These are phyloP conservation scores for Fusarium musae DNA, from an alignment of 2,329 filamentous ascomycete genomes.

Conservation along the genomic window DNA sequence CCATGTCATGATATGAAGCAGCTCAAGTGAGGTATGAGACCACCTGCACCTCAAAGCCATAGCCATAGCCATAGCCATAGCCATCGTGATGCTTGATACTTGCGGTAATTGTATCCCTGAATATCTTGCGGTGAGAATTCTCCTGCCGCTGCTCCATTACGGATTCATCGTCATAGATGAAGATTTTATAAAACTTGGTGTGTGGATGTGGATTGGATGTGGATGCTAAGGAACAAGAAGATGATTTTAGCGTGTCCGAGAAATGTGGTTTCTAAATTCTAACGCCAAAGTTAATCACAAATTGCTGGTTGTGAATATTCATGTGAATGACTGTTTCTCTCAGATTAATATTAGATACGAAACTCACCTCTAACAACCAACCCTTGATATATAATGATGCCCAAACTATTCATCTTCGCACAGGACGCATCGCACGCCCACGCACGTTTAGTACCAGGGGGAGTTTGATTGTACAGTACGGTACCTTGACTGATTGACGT, in stretches of 20 bases:
- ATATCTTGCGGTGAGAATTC: slow-evolving; percentile 15
- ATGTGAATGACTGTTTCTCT: background rate
- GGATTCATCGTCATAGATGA: slow-evolving; percentile 25
- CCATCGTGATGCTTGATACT: slow-evolving; percentile 4
- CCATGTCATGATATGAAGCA: slow-evolving; percentile 6
- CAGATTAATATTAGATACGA: slow-evolving; percentile 1
- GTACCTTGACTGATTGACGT: slow-evolving; percentile 22
- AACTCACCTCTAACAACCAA: slow-evolving; percentile 8
- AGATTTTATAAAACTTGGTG: background rate
- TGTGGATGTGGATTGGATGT: background rate
- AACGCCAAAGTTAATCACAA: background rate
- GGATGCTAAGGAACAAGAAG: background rate
- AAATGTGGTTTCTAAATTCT: background rate
- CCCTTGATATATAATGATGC: slow-evolving; percentile 13
- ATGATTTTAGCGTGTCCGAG: slow-evolving; percentile 8
- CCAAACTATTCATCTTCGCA: slow-evolving; percentile 23
- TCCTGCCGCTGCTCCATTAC: background rate
- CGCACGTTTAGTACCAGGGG: slow-evolving; percentile 6
- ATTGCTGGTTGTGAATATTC: background rate
- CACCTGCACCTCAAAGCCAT: background rate
- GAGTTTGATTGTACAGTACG: slow-evolving; percentile 21
- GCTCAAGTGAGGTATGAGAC: background rate
- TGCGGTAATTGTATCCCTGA: slow-evolving; percentile 20
- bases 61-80: background rate
- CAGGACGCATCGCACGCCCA: slow-evolving; percentile 21